These are phyloP conservation scores for Plasmopara halstedii DNA, from an alignment of 352 stramenopile species.

Conservation along the genomic window DNA sequence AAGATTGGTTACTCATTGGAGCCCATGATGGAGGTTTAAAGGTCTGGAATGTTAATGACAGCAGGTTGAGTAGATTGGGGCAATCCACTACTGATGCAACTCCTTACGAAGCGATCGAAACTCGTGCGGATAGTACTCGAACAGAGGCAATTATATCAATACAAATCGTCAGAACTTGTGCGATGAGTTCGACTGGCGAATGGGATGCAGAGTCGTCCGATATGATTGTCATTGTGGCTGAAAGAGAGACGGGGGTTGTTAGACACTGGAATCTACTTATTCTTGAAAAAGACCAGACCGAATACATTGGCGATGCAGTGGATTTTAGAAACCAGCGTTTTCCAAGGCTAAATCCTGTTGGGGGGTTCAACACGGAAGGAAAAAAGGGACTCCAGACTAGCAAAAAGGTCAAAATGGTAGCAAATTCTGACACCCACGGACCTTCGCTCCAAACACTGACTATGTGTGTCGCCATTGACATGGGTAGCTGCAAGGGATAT, in stretches of 20 bases:
- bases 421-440: constrained; percentile 11
- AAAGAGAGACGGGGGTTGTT: constrained; percentile 23
- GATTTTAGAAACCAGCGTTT: constrained; percentile 7
- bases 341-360: constrained; percentile 24
- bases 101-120: constrained; percentile 12
- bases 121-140: not conserved
- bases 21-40: constrained; percentile 32
- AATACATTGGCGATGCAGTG: not conserved
- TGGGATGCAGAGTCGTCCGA: constrained; percentile 2
- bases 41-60: constrained; percentile 44
- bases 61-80: constrained; percentile 4
- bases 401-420: constrained; percentile 5
- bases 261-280: constrained; percentile 34
- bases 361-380: constrained; percentile 14
- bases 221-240: constrained; percentile 24
- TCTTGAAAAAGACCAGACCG: constrained; percentile 1
- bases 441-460: constrained; percentile 14
- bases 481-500: constrained; percentile 38
- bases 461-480: constrained; percentile 46
- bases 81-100: constrained; percentile 17
- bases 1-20: constrained; percentile 50
- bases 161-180: constrained; percentile 6
- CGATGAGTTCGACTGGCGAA: not conserved
- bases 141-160: constrained; percentile 6
- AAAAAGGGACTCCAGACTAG: constrained; percentile 9